Evolutionary conservation across 441 rosid species (phyloP), one percentile per base, ranked within the genome.

Genomic region (Sinapis alba): DNA sequence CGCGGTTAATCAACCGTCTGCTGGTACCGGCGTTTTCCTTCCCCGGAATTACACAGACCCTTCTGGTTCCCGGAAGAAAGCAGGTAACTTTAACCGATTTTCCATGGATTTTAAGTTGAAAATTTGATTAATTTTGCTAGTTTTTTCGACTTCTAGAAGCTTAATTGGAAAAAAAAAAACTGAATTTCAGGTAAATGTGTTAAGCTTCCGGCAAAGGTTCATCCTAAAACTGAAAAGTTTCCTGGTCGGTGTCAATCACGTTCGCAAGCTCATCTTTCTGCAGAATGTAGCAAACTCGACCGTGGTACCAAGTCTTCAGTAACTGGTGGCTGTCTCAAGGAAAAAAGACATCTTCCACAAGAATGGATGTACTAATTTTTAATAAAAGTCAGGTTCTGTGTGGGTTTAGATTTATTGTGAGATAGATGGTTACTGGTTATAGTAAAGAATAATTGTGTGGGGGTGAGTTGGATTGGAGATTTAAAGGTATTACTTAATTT

Each of bases 11-110:
- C 80, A 82, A 6, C 84, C 84, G 45, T 68, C 87, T 41, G 43
- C 87, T 20, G 98, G 98, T 4, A 94, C 98, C 27, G 98, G 98
- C 15, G 97, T 94, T 10, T 94, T 94, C 84, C 6, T 94, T 72
- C 99, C 99, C 28, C 91, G 91, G 6, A 76, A 82, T 66, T 76
- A 79, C 16, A 83, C 83, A 16, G 47, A 77, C 68, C 83, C 87
- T 0, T 72, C 78, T 1, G 90, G 84, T 6, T 58, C 86, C n/a
- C 78, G 76, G 53, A 89, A 80, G 83, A 90, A 89, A 68, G 41
- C 87, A 73, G 88, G 96, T 90, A 68, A 3, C 3, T 58, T 65
- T 12, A 0, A 26, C 9, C 16, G 16, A 18, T 3, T 23, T 20
- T 62, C 15, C 24, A 1, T 19, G 5, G 11, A 11, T 15, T 28